phyloP scores from a whole-genome alignment of 441 rosid species.

The Populus hybrid region DNA sequence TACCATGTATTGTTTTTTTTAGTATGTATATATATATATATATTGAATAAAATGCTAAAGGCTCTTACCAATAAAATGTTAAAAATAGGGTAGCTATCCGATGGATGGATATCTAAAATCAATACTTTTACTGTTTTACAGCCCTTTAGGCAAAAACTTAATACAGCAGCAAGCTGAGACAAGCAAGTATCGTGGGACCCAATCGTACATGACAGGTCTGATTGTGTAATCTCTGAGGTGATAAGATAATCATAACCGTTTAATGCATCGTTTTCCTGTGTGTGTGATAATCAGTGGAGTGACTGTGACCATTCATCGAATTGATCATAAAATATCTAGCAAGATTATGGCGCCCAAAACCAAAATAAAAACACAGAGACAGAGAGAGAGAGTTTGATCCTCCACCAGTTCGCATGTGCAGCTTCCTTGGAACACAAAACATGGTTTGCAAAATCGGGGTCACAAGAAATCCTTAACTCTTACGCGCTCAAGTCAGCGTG shows the following conservation, averaged over 20 bases:
- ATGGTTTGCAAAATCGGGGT: background rate
- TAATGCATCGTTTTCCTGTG: background rate
- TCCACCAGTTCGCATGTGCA: constrained; percentile 27
- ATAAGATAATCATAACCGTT: background rate
- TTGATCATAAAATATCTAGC: background rate
- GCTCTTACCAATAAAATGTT: too few relatives aligned
- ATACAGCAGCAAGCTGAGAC: background rate
- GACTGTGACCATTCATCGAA: background rate
- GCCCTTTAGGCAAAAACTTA: background rate
- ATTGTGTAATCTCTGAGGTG: background rate
- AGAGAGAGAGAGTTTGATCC: background rate
- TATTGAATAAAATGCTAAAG: too few relatives aligned
- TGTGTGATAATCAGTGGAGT: background rate
- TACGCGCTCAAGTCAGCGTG: constrained; percentile 10
- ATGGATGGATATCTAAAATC: background rate
- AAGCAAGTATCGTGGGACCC: background rate
- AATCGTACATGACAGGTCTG: background rate
- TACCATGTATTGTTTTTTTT: too few relatives aligned
- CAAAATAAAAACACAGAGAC: background rate
- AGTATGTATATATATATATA: too few relatives aligned
- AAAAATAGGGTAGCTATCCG: too few relatives aligned
- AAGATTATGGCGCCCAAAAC: background rate
- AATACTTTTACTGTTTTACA: background rate
- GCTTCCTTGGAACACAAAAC: constrained; percentile 17
- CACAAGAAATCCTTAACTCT: background rate